These are phyloP conservation scores for Glutinoglossum americanum DNA, from an alignment of 495 filamentous ascomycete genomes.

Conservation along the genomic window DNA sequence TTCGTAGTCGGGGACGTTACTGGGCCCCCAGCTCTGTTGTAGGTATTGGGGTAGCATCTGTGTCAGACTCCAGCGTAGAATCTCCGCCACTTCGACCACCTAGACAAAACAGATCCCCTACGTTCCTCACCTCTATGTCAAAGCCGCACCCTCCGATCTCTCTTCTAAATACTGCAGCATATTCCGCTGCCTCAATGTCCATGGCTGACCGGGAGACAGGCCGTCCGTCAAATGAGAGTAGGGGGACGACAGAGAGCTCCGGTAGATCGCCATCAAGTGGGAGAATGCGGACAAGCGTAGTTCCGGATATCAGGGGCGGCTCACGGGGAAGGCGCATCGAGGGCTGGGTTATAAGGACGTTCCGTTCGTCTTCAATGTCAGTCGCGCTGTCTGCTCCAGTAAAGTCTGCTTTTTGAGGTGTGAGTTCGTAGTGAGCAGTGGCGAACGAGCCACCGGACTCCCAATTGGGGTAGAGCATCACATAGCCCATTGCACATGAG, in stretches of 20 bases:
- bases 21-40: not conserved
- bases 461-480: conserved; percentile 47
- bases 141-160: conserved; percentile 1
- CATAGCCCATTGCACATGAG: conserved; percentile 48
- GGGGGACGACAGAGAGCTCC: not conserved
- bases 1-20: not conserved
- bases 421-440: conserved; percentile 53
- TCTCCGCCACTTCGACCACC: not conserved
- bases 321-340: not conserved
- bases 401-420: conserved; percentile 47
- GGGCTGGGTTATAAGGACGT: not conserved
- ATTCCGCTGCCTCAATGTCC: not conserved
- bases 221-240: conserved; percentile 5
- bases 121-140: not conserved
- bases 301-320: not conserved
- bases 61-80: too few species aligned
- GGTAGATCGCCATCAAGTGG: conserved; percentile 6
- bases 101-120: conserved; percentile 5
- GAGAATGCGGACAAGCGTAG: not conserved
- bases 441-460: conserved; percentile 27
- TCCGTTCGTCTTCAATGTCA: too few species aligned
- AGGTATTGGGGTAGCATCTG: not conserved
- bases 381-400: not conserved
- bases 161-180: not conserved
- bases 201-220: not conserved